Conservation (phyloP, 1,139 yeast genomes). For the Yamadazyma taylorii region DNA sequence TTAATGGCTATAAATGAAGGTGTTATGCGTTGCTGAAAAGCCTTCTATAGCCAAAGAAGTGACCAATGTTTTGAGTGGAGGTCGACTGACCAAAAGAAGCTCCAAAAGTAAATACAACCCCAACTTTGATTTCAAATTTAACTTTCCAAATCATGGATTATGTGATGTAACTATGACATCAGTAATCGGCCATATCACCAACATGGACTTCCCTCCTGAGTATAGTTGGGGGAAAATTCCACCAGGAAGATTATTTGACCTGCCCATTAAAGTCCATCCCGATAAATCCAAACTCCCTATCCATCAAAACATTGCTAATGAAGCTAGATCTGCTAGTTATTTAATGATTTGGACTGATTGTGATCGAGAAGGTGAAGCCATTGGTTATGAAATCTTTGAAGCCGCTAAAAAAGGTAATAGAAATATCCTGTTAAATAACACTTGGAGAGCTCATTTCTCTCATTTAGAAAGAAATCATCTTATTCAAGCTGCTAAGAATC, state of each 20-base stretch:
- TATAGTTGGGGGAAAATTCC: constrained; percentile 68
- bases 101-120: constrained; percentile 64
- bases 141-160: constrained; percentile 57
- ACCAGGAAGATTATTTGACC: constrained; percentile 66
- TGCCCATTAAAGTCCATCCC: constrained; percentile 53
- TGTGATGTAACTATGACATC: constrained; percentile 91
- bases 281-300: constrained; percentile 22
- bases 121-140: constrained; percentile 76
- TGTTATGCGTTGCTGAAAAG: constrained; percentile 96
- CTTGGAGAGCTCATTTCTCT: constrained; percentile 79
- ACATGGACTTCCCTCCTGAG: constrained; percentile 63
- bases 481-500: constrained; percentile 69
- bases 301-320: constrained; percentile 56
- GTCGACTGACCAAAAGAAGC: constrained; percentile 48
- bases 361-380: constrained; percentile 96
- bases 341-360: constrained; percentile 98
- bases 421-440: constrained; percentile 44
- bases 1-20: constrained; percentile 47
- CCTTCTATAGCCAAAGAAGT: constrained; percentile 93
- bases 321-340: constrained; percentile 59
- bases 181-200: constrained; percentile 81
- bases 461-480: constrained; percentile 81
- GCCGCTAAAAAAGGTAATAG: constrained; percentile 64
- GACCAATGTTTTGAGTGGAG: constrained; percentile 74
- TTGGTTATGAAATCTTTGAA: constrained; percentile 79